These are phyloP conservation scores for Pyrenochaeta sp. DNA, from an alignment of 2,329 filamentous ascomycete genomes.

Conservation along the genomic window DNA sequence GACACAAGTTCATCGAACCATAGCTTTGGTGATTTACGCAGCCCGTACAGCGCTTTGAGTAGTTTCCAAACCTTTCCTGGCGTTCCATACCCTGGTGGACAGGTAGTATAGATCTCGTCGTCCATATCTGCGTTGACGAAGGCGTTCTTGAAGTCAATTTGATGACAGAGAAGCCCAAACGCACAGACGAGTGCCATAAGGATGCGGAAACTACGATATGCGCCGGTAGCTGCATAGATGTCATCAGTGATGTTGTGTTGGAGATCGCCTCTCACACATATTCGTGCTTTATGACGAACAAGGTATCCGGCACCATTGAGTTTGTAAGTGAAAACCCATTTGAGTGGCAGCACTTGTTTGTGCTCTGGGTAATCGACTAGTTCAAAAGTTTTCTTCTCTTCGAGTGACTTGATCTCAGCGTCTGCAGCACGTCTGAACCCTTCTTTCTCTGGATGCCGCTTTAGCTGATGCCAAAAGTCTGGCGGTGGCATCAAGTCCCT, in stretches of 20 bases:
- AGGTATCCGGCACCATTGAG: not conserved
- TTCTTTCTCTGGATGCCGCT: too few relatives aligned
- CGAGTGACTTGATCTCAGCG: too few relatives aligned
- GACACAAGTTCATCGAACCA: conserved; percentile 8
- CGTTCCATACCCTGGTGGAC: not conserved
- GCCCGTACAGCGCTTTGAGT: conserved; percentile 9
- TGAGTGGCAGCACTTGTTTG: too few relatives aligned
- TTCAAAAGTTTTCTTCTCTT: too few relatives aligned
- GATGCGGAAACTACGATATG: conserved; percentile 9
- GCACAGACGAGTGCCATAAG: conserved; percentile 11
- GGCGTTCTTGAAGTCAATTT: conserved; percentile 17
- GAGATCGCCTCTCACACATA: conserved; percentile 18
- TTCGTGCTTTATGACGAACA: conserved; percentile 10
- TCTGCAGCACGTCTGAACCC: too few relatives aligned
- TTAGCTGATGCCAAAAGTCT: too few relatives aligned
- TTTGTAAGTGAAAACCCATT: too few relatives aligned
- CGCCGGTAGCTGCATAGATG: conserved; percentile 13
- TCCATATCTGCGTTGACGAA: conserved; percentile 15
- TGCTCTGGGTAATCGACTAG: too few relatives aligned
- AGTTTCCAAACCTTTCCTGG: not conserved
- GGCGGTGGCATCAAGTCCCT: too few relatives aligned
- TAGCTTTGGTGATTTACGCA: conserved; percentile 13
- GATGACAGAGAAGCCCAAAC: conserved; percentile 9
- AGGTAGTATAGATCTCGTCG: conserved; percentile 7
- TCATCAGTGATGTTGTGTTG: conserved; percentile 5